Conservation (phyloP, 495 filamentous ascomycete species). For the Aspergillus avenaceus region DNA sequence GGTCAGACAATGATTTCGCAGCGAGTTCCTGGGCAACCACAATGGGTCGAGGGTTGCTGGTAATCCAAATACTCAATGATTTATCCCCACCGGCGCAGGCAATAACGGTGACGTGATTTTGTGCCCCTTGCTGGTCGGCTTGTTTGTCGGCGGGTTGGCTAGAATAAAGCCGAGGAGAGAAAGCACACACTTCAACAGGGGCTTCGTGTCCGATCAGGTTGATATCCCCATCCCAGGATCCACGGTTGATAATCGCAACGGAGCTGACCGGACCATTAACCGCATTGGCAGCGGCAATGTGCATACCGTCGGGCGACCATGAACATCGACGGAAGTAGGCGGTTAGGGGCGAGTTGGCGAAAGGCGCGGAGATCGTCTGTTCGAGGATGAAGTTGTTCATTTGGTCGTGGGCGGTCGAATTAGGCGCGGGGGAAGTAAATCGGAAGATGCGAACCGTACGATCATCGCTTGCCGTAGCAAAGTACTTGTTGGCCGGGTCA, state of each 20-base stretch:
- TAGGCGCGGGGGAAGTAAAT: conserved; percentile 86
- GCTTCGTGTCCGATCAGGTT: conserved; percentile 96
- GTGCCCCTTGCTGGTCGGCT: conserved; percentile 27
- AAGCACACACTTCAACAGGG: conserved; percentile 94
- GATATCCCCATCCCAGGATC: conserved; percentile 93
- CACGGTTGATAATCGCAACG: conserved; percentile 90
- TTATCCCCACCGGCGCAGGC: conserved; percentile 97
- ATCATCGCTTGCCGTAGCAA: conserved; percentile 96
- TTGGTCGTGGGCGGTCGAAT: conserved; percentile 89
- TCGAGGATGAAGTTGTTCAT: conserved; percentile 93
- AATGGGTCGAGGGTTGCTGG: conserved; percentile 83
- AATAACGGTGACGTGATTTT: conserved; percentile 80
- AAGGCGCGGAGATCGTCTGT: conserved; percentile 77
- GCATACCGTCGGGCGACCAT: conserved; percentile 95
- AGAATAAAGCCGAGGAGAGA: conserved; percentile 89
- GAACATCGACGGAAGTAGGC: conserved; percentile 96
- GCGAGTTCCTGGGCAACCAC: conserved; percentile 84
- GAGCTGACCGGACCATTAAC: conserved; percentile 96
- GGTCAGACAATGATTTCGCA: conserved; percentile 84
- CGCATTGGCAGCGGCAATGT: conserved; percentile 95
- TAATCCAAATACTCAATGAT: conserved; percentile 94
- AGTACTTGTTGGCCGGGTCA: conserved; percentile 98
- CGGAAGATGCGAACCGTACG: conserved; percentile 95
- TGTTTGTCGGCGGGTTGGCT: conserved; percentile 53
- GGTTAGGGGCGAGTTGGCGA: conserved; percentile 82